Evolutionary conservation across 169 alveolate species (phyloP).

Genomic region (Perkinsus olseni): DNA sequence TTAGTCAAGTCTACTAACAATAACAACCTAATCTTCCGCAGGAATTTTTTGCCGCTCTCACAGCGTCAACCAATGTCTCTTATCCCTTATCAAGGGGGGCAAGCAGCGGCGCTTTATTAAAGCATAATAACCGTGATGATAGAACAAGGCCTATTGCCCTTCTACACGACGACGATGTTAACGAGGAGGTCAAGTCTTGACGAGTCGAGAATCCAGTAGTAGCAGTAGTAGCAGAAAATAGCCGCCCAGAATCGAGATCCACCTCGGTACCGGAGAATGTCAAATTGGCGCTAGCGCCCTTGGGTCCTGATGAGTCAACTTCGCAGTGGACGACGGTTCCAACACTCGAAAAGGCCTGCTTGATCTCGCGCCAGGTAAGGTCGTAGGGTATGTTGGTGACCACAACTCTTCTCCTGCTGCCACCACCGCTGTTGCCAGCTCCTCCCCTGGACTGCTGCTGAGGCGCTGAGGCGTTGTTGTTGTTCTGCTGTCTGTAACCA

Average conservation of each 20-base stretch:
- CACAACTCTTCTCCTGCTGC: not conserved
- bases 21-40: no score
- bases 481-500: not conserved
- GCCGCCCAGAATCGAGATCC: not conserved
- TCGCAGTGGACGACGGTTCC: not conserved
- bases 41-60: no score
- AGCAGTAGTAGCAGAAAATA: not conserved
- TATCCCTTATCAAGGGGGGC: no score
- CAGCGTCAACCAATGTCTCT: no score
- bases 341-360: not conserved
- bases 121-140: no score
- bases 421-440: not conserved
- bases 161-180: no score
- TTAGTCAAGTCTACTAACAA: no score
- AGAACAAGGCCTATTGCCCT: no score
- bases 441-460: not conserved
- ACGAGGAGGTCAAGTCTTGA: not conserved
- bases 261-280: not conserved
- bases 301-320: not conserved
- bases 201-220: no score
- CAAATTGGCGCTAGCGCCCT: not conserved
- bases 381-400: not conserved
- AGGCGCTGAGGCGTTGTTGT: not conserved
- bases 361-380: not conserved
- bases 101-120: no score